Conservation (phyloP, 371 early-diverging fungal species). For the Paraphysoderma sedebokerense region DNA sequence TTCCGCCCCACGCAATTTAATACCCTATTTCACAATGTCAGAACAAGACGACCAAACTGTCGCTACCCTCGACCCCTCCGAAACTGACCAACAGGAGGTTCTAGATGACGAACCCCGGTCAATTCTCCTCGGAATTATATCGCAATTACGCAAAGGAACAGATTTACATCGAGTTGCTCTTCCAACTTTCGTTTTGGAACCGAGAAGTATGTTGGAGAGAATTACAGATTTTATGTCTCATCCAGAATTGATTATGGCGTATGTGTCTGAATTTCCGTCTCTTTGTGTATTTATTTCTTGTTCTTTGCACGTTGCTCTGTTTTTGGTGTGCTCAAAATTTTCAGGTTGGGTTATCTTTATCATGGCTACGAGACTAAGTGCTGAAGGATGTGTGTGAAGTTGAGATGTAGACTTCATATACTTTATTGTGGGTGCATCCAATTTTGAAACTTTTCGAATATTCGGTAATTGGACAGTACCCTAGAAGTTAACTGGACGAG, state of each 20-base stretch:
- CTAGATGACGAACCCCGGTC: slow-evolving; percentile 72
- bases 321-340: not conserved
- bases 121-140: slow-evolving; percentile 65
- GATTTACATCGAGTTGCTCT: slow-evolving; percentile 79
- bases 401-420: too few relatives aligned
- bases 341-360: too few relatives aligned
- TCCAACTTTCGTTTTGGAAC: slow-evolving; percentile 92
- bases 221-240: slow-evolving; percentile 93
- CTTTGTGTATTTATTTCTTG: not conserved
- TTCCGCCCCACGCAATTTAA: too few relatives aligned
- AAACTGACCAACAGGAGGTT: slow-evolving; percentile 47
- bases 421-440: too few relatives aligned
- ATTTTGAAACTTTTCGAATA: too few relatives aligned
- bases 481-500: too few relatives aligned
- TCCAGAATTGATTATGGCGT: slow-evolving; percentile 72
- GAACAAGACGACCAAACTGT: too few relatives aligned
- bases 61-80: too few relatives aligned
- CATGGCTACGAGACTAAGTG: too few relatives aligned
- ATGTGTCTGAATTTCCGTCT: slow-evolving; percentile 10
- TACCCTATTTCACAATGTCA: too few relatives aligned
- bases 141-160: slow-evolving; percentile 72
- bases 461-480: too few relatives aligned
- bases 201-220: slow-evolving; percentile 83
- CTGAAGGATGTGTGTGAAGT: too few relatives aligned
- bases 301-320: not conserved